Percentiles rank a stretch among this genome's conserved stretches.
Evolutionary conservation across 2,329 filamentous ascomycete species (phyloP).

Genomic region (Scorias spongiosa): DNA sequence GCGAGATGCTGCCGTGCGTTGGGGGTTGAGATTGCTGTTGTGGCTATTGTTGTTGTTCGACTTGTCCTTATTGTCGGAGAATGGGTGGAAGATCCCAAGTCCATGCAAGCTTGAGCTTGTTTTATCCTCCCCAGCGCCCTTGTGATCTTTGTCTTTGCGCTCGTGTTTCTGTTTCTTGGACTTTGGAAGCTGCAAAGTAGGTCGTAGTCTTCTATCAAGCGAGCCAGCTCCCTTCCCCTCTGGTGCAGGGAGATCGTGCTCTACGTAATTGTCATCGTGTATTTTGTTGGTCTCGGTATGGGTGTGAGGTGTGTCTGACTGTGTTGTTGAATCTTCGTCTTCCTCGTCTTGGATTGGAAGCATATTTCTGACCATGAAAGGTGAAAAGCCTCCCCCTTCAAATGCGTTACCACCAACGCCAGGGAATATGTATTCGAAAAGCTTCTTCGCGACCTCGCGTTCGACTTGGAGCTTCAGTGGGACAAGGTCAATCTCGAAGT

Average conservation of each 20-base stretch:
- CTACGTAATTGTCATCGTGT: not conserved
- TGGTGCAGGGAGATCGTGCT: not conserved
- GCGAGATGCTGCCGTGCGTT: slow-evolving; percentile 10
- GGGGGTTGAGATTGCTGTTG: not conserved
- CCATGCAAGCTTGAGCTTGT: slow-evolving; percentile 18
- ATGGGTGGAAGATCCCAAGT: slow-evolving; percentile 29
- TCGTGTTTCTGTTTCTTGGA: slow-evolving; percentile 14
- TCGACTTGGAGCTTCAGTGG: slow-evolving; percentile 91
- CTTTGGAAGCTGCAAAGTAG: slow-evolving; percentile 51
- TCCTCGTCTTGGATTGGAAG: slow-evolving; percentile 29
- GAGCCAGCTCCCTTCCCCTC: slow-evolving; percentile 53
- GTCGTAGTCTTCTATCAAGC: slow-evolving; percentile 66
- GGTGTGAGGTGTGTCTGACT: not conserved
- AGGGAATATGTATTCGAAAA: slow-evolving; percentile 97
- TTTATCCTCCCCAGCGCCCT: slow-evolving; percentile 17
- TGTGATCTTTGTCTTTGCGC: slow-evolving; percentile 5
- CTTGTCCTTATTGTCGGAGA: slow-evolving; percentile 15
- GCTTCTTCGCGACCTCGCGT: slow-evolving; percentile 74
- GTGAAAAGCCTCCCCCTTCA: slow-evolving; percentile 42
- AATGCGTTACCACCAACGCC: slow-evolving; percentile 44
- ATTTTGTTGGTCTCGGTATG: not conserved
- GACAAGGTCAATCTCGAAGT: slow-evolving; percentile 88
- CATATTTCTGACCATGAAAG: slow-evolving; percentile 43
- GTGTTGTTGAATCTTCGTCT: slow-evolving; percentile 23
- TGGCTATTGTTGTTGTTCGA: too few relatives aligned